Conservation (phyloP, 257 asterid genomes). For the Gynochthodes officinalis region DNA sequence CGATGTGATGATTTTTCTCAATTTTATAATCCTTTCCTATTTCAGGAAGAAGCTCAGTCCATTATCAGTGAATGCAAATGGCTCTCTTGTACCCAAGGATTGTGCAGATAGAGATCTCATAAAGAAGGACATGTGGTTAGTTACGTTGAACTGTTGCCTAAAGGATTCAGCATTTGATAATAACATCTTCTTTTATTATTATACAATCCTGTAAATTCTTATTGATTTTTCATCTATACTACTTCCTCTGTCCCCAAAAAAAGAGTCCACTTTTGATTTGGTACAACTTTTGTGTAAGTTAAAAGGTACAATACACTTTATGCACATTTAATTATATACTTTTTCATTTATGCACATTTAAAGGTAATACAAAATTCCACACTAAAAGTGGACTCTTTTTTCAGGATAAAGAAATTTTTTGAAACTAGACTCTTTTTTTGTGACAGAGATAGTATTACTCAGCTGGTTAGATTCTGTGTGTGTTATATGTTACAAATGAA, state of each 20-base stretch:
- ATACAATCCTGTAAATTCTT: not conserved
- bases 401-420: too few relatives aligned
- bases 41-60: slow-evolving; percentile 75
- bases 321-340: too few relatives aligned
- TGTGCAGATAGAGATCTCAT: slow-evolving; percentile 66
- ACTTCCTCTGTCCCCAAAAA: too few relatives aligned
- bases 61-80: slow-evolving; percentile 91
- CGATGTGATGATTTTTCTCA: slow-evolving; percentile 9
- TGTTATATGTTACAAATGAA: too few relatives aligned
- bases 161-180: not conserved
- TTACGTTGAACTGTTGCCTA: slow-evolving; percentile 3
- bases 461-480: not conserved
- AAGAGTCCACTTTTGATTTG: too few relatives aligned
- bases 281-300: too few relatives aligned
- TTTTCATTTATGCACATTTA: too few relatives aligned
- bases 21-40: slow-evolving; percentile 12
- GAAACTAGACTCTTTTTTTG: too few relatives aligned
- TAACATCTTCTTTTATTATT: not conserved
- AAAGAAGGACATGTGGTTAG: slow-evolving; percentile 77
- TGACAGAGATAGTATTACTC: too few relatives aligned
- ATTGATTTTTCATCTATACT: not conserved
- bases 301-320: too few relatives aligned
- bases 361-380: too few relatives aligned
- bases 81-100: slow-evolving; percentile 66
- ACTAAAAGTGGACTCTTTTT: too few relatives aligned